These are phyloP conservation scores for Ceraceosorus guamensis DNA, from an alignment of 1,284 basidiomycete species.

Conservation along the genomic window DNA sequence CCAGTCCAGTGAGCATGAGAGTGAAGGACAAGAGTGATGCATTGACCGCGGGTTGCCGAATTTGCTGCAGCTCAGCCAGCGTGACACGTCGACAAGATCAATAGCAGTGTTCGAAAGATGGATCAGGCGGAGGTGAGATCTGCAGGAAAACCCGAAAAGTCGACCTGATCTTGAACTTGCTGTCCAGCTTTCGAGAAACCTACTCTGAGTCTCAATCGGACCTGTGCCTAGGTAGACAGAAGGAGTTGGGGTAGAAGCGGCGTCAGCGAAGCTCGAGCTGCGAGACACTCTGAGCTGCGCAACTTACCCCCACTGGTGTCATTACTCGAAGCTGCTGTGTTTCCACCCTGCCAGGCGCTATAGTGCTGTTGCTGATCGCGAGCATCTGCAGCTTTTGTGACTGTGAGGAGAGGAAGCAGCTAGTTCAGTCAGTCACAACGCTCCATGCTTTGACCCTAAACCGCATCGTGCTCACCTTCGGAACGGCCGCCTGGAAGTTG, in stretches of 20 bases:
- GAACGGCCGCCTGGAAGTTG: constrained; percentile 95
- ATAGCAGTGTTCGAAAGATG: too few species aligned
- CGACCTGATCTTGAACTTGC: constrained; percentile 79
- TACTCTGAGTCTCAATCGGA: constrained; percentile 79
- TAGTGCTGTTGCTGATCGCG: constrained; percentile 79
- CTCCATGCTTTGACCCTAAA: not conserved
- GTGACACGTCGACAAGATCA: too few species aligned
- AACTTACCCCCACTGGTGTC: constrained; percentile 74
- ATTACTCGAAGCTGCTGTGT: constrained; percentile 92
- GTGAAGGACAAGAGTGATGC: too few species aligned
- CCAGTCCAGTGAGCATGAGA: too few species aligned
- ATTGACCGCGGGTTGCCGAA: too few species aligned
- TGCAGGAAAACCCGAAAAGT: constrained; percentile 58
- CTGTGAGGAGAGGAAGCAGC: constrained; percentile 51
- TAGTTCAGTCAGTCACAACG: constrained; percentile 1
- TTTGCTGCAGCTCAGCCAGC: too few species aligned
- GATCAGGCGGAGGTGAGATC: not conserved
- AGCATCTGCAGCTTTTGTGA: constrained; percentile 97
- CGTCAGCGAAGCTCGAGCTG: not conserved
- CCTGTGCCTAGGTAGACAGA: constrained; percentile 57
- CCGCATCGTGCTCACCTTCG: constrained; percentile 61
- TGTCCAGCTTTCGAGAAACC: constrained; percentile 58
- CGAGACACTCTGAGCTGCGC: not conserved
- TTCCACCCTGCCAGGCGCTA: constrained; percentile 71
- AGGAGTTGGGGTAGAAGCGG: too few species aligned